phyloP scores from a whole-genome alignment of 495 filamentous ascomycete species.

The Penicillium canescens region DNA sequence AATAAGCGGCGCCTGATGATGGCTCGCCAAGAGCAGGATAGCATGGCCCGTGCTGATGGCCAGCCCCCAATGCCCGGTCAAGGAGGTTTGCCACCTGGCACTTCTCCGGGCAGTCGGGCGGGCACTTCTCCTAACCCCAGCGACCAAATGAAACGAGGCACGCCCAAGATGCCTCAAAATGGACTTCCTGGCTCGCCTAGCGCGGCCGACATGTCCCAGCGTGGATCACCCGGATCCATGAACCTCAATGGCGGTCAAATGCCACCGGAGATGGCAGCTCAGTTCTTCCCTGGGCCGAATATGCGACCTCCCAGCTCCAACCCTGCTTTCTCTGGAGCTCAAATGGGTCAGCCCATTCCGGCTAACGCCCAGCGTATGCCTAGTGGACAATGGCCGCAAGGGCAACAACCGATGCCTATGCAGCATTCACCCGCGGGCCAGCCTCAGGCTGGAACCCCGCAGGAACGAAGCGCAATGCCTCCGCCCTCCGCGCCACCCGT shows the following conservation, averaged over 20 bases:
- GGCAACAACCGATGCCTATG: constrained; percentile 62
- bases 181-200: constrained; percentile 79
- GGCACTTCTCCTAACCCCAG: constrained; percentile 86
- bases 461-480: constrained; percentile 76
- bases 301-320: constrained; percentile 91
- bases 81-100: constrained; percentile 58
- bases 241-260: constrained; percentile 69
- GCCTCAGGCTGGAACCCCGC: constrained; percentile 67
- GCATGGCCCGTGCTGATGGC: constrained; percentile 61
- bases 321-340: constrained; percentile 64
- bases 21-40: constrained; percentile 95
- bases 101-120: constrained; percentile 78
- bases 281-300: constrained; percentile 62
- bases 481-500: constrained; percentile 81
- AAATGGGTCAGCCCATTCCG: constrained; percentile 63
- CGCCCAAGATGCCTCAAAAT: constrained; percentile 80
- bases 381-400: constrained; percentile 57
- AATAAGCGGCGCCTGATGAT: constrained; percentile 97
- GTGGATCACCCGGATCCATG: constrained; percentile 82
- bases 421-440: constrained; percentile 54
- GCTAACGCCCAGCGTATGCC: constrained; percentile 51
- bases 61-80: constrained; percentile 59
- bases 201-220: constrained; percentile 74
- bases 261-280: constrained; percentile 62
- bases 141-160: constrained; percentile 86